Evolutionary conservation across 2,329 filamentous ascomycete genomes (phyloP).

Genomic region (Calonectria pseudoturangicola): DNA sequence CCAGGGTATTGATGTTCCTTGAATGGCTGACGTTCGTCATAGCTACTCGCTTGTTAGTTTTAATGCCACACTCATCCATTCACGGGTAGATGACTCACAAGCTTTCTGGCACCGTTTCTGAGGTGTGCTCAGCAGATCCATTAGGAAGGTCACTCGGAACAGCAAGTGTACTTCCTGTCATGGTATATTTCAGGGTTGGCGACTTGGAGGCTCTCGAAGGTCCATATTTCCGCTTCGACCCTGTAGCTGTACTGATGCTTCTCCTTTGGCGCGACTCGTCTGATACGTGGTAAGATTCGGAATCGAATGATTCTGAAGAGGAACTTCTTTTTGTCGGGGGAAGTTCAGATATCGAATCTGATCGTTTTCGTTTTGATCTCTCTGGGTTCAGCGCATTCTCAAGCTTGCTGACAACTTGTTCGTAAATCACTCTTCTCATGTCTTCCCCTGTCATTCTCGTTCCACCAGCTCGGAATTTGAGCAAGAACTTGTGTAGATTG

Average conservation of each 20-base stretch:
- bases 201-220: neutral
- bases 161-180: neutral
- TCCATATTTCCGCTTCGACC: neutral
- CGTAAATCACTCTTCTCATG: constrained; percentile 13
- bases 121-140: no score
- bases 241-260: no score
- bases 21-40: no score
- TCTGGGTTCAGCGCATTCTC: neutral
- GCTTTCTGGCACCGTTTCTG: no score
- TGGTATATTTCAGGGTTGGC: neutral
- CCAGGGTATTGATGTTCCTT: neutral
- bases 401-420: constrained; percentile 12
- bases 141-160: no score
- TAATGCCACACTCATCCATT: no score
- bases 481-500: constrained; percentile 7
- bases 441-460: neutral
- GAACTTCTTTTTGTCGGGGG: neutral
- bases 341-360: neutral
- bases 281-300: neutral
- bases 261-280: neutral
- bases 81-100: no score
- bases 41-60: no score
- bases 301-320: neutral
- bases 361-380: constrained; percentile 13
- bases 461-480: neutral